phyloP scores from a whole-genome alignment of 2,329 filamentous ascomycete genomes.

The Coniochaeta sp. region DNA sequence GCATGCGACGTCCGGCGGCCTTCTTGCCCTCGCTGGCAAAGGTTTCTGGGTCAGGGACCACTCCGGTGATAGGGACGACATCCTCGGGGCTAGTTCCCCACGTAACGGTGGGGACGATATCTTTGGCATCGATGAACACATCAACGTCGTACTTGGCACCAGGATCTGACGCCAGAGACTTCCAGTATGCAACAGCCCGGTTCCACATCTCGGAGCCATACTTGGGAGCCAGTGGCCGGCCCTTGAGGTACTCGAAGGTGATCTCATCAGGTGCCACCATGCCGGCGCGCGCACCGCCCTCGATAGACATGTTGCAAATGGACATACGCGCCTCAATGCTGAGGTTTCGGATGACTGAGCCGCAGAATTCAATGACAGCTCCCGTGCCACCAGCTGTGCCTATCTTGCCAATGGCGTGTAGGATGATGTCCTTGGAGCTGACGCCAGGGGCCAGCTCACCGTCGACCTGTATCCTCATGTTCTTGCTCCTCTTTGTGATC shows the following conservation, averaged over 20 bases:
- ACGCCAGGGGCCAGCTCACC: constrained; percentile 85
- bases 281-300: constrained; percentile 88
- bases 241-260: constrained; percentile 94
- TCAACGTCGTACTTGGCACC: constrained; percentile 86
- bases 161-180: constrained; percentile 74
- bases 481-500: constrained; percentile 92
- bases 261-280: constrained; percentile 94
- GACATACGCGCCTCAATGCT: constrained; percentile 99
- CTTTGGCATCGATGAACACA: constrained; percentile 83
- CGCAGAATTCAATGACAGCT: constrained; percentile 94
- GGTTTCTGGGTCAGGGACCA: constrained; percentile 84
- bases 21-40: constrained; percentile 78
- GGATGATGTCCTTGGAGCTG: constrained; percentile 90
- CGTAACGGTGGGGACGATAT: constrained; percentile 87
- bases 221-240: constrained; percentile 79
- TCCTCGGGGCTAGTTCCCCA: constrained; percentile 98
- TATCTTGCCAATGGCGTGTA: constrained; percentile 87
- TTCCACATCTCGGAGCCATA: constrained; percentile 83
- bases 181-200: constrained; percentile 83
- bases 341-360: constrained; percentile 79
- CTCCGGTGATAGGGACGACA: constrained; percentile 85
- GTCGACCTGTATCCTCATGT: constrained; percentile 96
- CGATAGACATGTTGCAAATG: constrained; percentile 99
- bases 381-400: constrained; percentile 94
- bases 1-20: constrained; percentile 67